These are phyloP conservation scores for Tilletiaria anomala DNA, from an alignment of 1,284 basidiomycete genomes.

Conservation along the genomic window DNA sequence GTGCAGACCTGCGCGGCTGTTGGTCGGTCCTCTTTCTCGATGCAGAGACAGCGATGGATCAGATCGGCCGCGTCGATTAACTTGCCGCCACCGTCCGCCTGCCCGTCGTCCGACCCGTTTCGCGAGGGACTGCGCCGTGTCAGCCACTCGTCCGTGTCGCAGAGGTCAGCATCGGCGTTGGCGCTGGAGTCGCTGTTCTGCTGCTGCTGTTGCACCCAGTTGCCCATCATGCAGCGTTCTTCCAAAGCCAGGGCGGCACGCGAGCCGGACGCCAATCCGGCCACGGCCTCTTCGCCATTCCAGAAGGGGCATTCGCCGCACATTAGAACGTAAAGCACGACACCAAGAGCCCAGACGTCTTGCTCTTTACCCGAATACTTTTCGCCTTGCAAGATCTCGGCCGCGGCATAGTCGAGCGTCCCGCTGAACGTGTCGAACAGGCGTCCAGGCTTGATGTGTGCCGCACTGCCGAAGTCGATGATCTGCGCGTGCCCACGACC, in stretches of 20 bases:
- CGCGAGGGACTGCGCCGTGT: background rate
- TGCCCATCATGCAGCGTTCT: slow-evolving; percentile 15
- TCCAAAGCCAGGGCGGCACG: slow-evolving; percentile 22
- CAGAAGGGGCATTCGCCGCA: slow-evolving; percentile 77
- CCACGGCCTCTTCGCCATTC: slow-evolving; percentile 43
- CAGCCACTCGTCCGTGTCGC: background rate
- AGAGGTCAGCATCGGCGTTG: slow-evolving; percentile 8
- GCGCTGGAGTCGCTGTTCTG: slow-evolving; percentile 5
- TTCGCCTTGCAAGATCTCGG: slow-evolving; percentile 87
- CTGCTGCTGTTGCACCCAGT: background rate
- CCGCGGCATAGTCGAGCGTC: slow-evolving; percentile 73
- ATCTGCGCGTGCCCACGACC: slow-evolving; percentile 52
- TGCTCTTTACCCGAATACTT: slow-evolving; percentile 90
- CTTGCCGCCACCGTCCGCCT: slow-evolving; percentile 57
- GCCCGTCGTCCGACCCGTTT: slow-evolving; percentile 3
- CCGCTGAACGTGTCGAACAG: slow-evolving; percentile 93
- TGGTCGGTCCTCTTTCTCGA: slow-evolving; percentile 49
- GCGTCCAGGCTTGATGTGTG: slow-evolving; percentile 61
- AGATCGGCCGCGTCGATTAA: slow-evolving; percentile 65
- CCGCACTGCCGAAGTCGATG: slow-evolving; percentile 72
- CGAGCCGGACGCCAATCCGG: slow-evolving; percentile 26
- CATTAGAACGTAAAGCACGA: slow-evolving; percentile 86
- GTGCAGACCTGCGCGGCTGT: slow-evolving; percentile 64
- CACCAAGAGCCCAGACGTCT: slow-evolving; percentile 97
- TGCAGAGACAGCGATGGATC: slow-evolving; percentile 60